Conservation (phyloP, 1,284 basidiomycete species). For the Hypsizygus ulmarius region DNA sequence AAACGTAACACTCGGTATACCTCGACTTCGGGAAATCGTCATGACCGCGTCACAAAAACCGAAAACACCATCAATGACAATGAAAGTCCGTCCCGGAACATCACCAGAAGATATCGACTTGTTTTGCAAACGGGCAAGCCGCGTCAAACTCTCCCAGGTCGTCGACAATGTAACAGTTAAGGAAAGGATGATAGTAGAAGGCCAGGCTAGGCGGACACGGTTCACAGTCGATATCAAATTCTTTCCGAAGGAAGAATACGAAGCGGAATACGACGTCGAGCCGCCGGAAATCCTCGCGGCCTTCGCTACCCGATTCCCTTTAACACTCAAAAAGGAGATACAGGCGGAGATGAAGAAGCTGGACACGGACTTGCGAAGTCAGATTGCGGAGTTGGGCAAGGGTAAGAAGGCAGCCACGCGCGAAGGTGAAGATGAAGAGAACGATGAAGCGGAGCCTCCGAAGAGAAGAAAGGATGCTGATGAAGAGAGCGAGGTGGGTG, state of each 20-base stretch:
- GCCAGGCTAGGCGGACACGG: conserved; percentile 70
- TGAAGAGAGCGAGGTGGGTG: conserved; percentile 67
- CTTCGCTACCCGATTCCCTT: conserved; percentile 78
- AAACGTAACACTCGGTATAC: conserved; percentile 99
- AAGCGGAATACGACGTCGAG: conserved; percentile 81
- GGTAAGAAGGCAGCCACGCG: conserved; percentile 54
- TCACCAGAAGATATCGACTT: conserved; percentile 59
- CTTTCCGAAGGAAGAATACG: conserved; percentile 87
- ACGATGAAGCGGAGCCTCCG: conserved; percentile 46
- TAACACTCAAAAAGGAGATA: conserved; percentile 87
- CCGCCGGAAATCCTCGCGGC: conserved; percentile 72
- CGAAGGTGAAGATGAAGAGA: conserved; percentile 46
- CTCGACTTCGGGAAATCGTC: conserved; percentile 97
- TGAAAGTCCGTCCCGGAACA: conserved; percentile 64
- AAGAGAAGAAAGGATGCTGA: conserved; percentile 42
- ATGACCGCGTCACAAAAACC: conserved; percentile 98
- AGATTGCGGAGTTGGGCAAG: conserved; percentile 82
- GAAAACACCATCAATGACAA: conserved; percentile 98
- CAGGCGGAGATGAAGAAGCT: conserved; percentile 84
- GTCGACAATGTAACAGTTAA: conserved; percentile 84
- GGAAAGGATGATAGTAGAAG: conserved; percentile 74
- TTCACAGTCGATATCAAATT: conserved; percentile 86
- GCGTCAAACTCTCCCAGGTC: conserved; percentile 86
- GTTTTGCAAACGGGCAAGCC: conserved; percentile 92
- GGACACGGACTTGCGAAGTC: conserved; percentile 77